Evolutionary conservation across 2,329 filamentous ascomycete genomes (phyloP).

Genomic region (Thelonectria olida): DNA sequence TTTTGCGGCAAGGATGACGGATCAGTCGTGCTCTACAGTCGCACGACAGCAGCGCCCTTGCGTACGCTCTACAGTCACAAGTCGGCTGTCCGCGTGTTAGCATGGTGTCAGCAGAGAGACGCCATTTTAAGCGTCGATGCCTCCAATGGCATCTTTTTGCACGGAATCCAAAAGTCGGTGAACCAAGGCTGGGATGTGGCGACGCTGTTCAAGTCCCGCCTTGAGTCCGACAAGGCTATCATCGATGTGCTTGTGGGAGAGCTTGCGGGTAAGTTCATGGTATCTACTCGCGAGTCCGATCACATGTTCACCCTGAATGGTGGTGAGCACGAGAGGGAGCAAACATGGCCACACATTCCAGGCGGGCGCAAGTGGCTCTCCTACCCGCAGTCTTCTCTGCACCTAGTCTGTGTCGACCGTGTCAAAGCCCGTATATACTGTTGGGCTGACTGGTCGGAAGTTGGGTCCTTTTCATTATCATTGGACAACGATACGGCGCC

Average conservation of each 20-base stretch:
- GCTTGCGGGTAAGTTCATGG: conserved; percentile 39
- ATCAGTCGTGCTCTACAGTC: conserved; percentile 43
- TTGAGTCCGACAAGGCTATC: conserved; percentile 37
- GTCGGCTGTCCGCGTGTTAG: conserved; percentile 39
- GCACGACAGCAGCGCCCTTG: conserved; percentile 26
- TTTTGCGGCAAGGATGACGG: conserved; percentile 51
- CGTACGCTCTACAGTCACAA: conserved; percentile 43
- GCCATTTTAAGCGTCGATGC: conserved; percentile 42
- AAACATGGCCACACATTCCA: conserved; percentile 1
- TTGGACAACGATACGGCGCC: conserved; percentile 21
- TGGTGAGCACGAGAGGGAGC: conserved; percentile 29
- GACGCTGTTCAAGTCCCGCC: conserved; percentile 31
- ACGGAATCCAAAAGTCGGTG: conserved; percentile 24
- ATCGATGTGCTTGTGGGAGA: conserved; percentile 40
- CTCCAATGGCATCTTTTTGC: conserved; percentile 37
- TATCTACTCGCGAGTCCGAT: conserved; percentile 44
- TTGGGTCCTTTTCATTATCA: conserved; percentile 21
- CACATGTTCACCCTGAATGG: conserved; percentile 41
- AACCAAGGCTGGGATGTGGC: conserved; percentile 19
- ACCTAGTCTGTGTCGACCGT: conserved; percentile 43
- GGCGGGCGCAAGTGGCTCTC: conserved; percentile 30
- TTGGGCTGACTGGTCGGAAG: conserved; percentile 43
- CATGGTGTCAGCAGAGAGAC: conserved; percentile 35
- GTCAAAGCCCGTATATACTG: conserved; percentile 33
- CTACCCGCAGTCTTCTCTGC: conserved; percentile 31